Evolutionary conservation across 176 grass and related monocot genomes (phyloP).

Genomic region (Triticum aestivum): IWGSC_CS_RefSeq_v2.1 NC_057798.1:511834779-511835278

Average conservation of each 20-base stretch:
- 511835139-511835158: conserved; percentile 58
- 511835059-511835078: conserved; percentile 79
- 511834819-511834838: conserved; percentile 68
- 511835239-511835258: conserved; percentile 50
- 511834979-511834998: conserved; percentile 56
- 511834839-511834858: conserved; percentile 62
- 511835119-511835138: conserved; percentile 58
- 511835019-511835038: conserved; percentile 70
- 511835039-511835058: conserved; percentile 72
- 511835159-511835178: conserved; percentile 50
- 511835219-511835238: conserved; percentile 56
- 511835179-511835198: conserved; percentile 60
- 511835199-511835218: conserved; percentile 75
- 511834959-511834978: conserved; percentile 54
- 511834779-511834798: conserved; percentile 55
- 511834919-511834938: conserved; percentile 49
- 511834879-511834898: conserved; percentile 53
- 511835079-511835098: conserved; percentile 53
- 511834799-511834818: conserved; percentile 68
- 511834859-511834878: conserved; percentile 50
- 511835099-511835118: conserved; percentile 25
- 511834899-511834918: conserved; percentile 64
- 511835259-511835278: conserved; percentile 43
- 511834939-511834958: conserved; percentile 60
- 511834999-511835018: conserved; percentile 76